phyloP scores from a whole-genome alignment of 2,329 filamentous ascomycete species.

The Fusarium robinianum region DNA sequence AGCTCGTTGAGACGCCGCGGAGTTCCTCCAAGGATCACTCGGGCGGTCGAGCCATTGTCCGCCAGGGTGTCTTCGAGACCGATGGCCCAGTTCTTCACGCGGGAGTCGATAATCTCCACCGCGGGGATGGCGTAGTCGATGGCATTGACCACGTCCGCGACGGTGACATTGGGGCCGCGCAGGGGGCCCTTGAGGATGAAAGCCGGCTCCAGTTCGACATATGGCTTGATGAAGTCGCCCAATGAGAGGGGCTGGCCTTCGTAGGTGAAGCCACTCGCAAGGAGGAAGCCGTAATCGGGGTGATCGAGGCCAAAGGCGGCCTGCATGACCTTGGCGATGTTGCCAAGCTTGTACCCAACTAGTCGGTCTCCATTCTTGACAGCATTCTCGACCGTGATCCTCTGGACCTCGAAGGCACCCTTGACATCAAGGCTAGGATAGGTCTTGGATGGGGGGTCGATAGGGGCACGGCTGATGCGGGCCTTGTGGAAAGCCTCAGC shows the following conservation, averaged over 20 bases:
- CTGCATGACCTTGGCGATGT: conserved; percentile 40
- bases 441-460: conserved; percentile 28
- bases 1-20: conserved; percentile 31
- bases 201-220: conserved; percentile 37
- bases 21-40: conserved; percentile 35
- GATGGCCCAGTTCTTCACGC: conserved; percentile 36
- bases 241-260: conserved; percentile 30
- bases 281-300: conserved; percentile 37
- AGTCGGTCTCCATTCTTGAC: conserved; percentile 31
- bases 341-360: conserved; percentile 38
- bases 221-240: conserved; percentile 34
- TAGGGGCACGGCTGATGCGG: conserved; percentile 24
- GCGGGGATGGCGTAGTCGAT: conserved; percentile 38
- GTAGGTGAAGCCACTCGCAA: conserved; percentile 33
- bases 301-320: conserved; percentile 37
- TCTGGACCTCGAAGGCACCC: conserved; percentile 30
- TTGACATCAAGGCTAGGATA: conserved; percentile 28
- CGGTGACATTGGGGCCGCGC: conserved; percentile 33
- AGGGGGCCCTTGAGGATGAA: conserved; percentile 34
- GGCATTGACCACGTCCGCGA: conserved; percentile 37
- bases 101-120: conserved; percentile 38
- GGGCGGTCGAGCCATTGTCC: conserved; percentile 28
- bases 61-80: conserved; percentile 34
- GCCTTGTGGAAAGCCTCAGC: conserved; percentile 27
- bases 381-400: conserved; percentile 28